These are phyloP conservation scores for Curvularia spicifera DNA, from an alignment of 2,329 filamentous ascomycete species.

Conservation along the genomic window DNA sequence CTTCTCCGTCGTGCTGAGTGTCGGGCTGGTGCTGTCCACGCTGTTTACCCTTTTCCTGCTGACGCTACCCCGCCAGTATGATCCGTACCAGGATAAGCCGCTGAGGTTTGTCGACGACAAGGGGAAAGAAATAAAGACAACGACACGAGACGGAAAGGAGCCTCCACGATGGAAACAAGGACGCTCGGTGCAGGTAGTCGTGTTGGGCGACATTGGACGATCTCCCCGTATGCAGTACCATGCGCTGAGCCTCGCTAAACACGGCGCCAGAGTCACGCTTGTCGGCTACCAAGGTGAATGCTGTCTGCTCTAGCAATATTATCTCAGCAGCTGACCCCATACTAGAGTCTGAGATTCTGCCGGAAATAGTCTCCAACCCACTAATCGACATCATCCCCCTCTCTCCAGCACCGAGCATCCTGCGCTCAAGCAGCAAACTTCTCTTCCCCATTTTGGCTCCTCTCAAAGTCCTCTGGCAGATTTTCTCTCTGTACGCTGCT, in stretches of 20 bases:
- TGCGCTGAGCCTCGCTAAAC: constrained; percentile 85
- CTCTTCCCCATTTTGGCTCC: constrained; percentile 81
- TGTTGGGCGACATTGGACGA: constrained; percentile 91
- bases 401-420: constrained; percentile 67
- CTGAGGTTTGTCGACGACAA: constrained; percentile 31
- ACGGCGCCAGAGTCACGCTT: constrained; percentile 79
- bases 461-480: constrained; percentile 85
- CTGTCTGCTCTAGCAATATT: background rate
- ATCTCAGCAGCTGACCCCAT: constrained; percentile 1
- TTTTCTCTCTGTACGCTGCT: constrained; percentile 71
- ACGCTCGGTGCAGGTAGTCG: constrained; percentile 77
- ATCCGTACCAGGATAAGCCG: constrained; percentile 46
- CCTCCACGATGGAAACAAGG: constrained; percentile 43
- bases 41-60: constrained; percentile 59
- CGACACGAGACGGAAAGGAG: constrained; percentile 30
- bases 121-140: constrained; percentile 31
- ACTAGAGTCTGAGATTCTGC: constrained; percentile 78
- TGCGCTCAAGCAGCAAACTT: constrained; percentile 71
- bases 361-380: constrained; percentile 72
- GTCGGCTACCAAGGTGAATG: constrained; percentile 81
- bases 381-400: constrained; percentile 76
- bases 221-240: constrained; percentile 99
- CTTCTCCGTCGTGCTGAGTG: constrained; percentile 50
- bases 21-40: constrained; percentile 54
- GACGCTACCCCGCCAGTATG: constrained; percentile 61